Evolutionary conservation across 768 basidiomycete species (phyloP).

Genomic region (Lactifluus volemus): DNA sequence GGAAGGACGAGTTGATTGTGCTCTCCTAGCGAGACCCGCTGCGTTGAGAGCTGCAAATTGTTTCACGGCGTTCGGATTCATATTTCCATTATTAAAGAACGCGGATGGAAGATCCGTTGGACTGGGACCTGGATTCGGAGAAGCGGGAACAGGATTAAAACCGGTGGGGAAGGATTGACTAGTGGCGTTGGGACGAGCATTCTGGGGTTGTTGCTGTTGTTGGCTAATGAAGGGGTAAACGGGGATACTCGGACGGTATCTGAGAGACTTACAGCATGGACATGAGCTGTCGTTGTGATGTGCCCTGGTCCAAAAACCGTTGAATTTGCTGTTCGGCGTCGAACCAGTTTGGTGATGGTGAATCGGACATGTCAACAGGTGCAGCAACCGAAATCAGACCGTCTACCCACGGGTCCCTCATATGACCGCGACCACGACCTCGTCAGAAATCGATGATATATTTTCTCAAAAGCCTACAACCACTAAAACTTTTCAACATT

Average conservation of each 20-base stretch:
- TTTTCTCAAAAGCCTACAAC: slow-evolving; percentile 42
- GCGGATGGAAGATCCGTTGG: slow-evolving; percentile 1
- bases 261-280: slow-evolving; percentile 17
- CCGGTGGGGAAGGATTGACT: slow-evolving; percentile 7
- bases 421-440: neutral
- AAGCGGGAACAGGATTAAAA: slow-evolving; percentile 11
- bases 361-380: slow-evolving; percentile 1
- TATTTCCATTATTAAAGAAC: slow-evolving; percentile 22
- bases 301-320: slow-evolving; percentile 17
- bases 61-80: slow-evolving; percentile 65
- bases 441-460: slow-evolving; percentile 81
- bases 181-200: slow-evolving; percentile 1
- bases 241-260: neutral
- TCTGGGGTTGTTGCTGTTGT: slow-evolving; percentile 11
- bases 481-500: slow-evolving; percentile 10
- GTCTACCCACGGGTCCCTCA: neutral
- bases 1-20: slow-evolving; percentile 31
- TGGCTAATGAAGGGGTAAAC: slow-evolving; percentile 2
- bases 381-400: neutral
- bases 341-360: slow-evolving; percentile 11
- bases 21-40: slow-evolving; percentile 48
- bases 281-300: slow-evolving; percentile 16
- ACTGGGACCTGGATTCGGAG: slow-evolving; percentile 12
- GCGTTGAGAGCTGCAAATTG: slow-evolving; percentile 74
- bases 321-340: slow-evolving; percentile 17